Conservation (phyloP, 768 basidiomycete species). For the Kwoniella sp. region DNA sequence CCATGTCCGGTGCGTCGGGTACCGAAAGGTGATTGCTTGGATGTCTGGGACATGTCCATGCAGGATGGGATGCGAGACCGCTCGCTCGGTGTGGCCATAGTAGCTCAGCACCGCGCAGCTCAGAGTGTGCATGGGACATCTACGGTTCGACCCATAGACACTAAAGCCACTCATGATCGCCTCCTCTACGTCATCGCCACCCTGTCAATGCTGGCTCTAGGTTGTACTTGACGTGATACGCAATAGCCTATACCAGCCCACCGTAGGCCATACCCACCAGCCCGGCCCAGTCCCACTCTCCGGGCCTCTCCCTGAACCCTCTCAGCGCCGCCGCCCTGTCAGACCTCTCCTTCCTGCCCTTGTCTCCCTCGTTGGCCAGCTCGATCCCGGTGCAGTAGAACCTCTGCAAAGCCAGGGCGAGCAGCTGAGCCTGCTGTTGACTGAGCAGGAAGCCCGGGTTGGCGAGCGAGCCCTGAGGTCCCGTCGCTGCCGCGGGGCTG, state of each 20-base stretch:
- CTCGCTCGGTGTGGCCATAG: no score
- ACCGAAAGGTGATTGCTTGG: no score
- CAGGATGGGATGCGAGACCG: no score
- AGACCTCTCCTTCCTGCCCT: constrained; percentile 52
- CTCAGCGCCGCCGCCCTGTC: constrained; percentile 57
- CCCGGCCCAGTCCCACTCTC: constrained; percentile 76
- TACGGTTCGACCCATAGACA: no score
- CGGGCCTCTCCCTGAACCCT: constrained; percentile 72
- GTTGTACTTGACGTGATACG: no score
- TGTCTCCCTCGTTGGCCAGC: constrained; percentile 26
- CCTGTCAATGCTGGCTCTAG: no score
- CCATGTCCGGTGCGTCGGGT: no score
- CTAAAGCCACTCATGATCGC: no score
- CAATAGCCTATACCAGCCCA: constrained; percentile 43
- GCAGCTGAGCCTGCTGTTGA: constrained; percentile 77
- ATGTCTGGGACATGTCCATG: no score
- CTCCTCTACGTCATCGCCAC: no score
- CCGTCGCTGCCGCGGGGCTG: constrained; percentile 56
- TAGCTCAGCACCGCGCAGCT: no score
- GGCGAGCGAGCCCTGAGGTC: constrained; percentile 11
- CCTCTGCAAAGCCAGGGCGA: constrained; percentile 73
- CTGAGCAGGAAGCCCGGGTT: constrained; percentile 53
- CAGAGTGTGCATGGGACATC: no score
- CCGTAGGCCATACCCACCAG: constrained; percentile 58
- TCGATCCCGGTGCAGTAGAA: constrained; percentile 59